phyloP scores from a whole-genome alignment of 1,139 yeast species.

The Wickerhamomyces sp. region DNA sequence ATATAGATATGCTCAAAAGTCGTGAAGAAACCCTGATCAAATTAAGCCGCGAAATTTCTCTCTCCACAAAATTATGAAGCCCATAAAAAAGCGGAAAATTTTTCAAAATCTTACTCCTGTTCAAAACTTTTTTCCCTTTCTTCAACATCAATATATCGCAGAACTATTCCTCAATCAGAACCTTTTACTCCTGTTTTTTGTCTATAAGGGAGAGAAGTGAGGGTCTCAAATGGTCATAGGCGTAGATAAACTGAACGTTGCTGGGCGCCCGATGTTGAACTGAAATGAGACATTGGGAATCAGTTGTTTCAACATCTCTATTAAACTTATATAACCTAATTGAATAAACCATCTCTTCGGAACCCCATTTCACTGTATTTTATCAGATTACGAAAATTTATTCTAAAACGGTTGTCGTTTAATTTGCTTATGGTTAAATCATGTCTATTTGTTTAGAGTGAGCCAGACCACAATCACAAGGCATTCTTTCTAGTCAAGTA shows the following conservation, averaged over 20 bases:
- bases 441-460: no score
- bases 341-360: no score
- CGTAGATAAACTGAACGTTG: slow-evolving; percentile 32
- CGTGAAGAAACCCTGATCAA: no score
- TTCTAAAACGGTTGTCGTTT: no score
- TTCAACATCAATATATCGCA: slow-evolving; percentile 7
- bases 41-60: no score
- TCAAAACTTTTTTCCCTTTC: slow-evolving; percentile 1
- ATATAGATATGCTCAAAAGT: no score
- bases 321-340: not conserved
- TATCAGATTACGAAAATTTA: no score
- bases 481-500: slow-evolving; percentile 82
- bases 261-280: slow-evolving; percentile 37
- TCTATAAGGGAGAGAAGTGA: slow-evolving; percentile 1
- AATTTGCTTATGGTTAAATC: no score
- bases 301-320: slow-evolving; percentile 32
- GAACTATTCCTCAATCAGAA: slow-evolving; percentile 3
- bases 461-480: no score
- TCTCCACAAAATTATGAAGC: not conserved
- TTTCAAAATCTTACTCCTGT: not conserved
- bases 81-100: slow-evolving; percentile 1
- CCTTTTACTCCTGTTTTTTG: slow-evolving; percentile 1
- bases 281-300: slow-evolving; percentile 31
- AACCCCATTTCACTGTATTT: no score
- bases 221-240: slow-evolving; percentile 20